A percentile compares a stretch with the other conserved stretches of the same genome.
Conservation (phyloP, 768 basidiomycete genomes). For the Podaxis rugospora region DNA sequence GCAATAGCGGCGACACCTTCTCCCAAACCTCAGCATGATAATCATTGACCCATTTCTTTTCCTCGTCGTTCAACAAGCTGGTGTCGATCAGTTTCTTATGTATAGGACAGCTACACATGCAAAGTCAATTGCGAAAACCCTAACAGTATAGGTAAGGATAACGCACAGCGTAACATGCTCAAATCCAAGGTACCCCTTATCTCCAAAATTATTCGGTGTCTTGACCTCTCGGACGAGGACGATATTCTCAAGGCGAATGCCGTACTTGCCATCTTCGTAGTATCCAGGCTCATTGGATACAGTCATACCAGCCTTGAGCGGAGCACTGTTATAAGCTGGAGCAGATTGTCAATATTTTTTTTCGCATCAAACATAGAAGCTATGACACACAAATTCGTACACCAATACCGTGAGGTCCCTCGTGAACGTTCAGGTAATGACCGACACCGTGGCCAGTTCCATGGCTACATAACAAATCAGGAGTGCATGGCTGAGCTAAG, state of each 20-base stretch:
- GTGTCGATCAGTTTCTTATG: conserved; percentile 77
- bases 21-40: conserved; percentile 77
- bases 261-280: conserved; percentile 86
- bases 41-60: conserved; percentile 76
- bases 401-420: conserved; percentile 68
- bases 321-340: conserved; percentile 60
- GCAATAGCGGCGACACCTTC: conserved; percentile 70
- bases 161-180: conserved; percentile 85
- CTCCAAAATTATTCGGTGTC: conserved; percentile 77
- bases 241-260: conserved; percentile 91
- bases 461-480: conserved; percentile 45
- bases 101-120: conserved; percentile 67
- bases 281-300: conserved; percentile 94
- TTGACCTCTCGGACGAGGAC: conserved; percentile 69
- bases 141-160: conserved; percentile 7
- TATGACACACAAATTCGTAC: conserved; percentile 42
- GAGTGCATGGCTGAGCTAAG: neutral
- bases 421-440: conserved; percentile 92
- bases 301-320: conserved; percentile 83
- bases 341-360: neutral
- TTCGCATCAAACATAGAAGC: too few species aligned
- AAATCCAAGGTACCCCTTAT: conserved; percentile 78
- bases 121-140: neutral
- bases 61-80: conserved; percentile 54
- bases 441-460: conserved; percentile 96